phyloP scores from a whole-genome alignment of 441 rosid species.

The Syzygium syzygioides region DNA sequence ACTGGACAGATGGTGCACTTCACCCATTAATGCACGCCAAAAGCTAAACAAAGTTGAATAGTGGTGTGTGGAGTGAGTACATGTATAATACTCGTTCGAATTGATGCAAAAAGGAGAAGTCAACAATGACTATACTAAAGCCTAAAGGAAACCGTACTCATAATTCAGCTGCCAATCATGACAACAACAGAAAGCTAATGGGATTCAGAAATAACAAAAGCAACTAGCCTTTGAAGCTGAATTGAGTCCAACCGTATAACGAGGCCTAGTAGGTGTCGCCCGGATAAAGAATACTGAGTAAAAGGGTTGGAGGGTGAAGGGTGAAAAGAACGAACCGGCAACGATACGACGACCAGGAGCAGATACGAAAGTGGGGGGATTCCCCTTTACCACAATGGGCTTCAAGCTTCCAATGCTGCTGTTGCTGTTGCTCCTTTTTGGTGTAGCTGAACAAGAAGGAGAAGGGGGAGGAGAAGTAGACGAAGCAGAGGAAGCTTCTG shows the following conservation, averaged over 20 bases:
- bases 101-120: not conserved
- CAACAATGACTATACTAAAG: not conserved
- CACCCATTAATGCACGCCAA: not conserved
- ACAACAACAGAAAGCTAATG: not conserved
- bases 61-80: not conserved
- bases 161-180: not conserved
- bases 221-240: not conserved
- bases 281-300: not conserved
- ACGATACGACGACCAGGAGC: conserved; percentile 90
- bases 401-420: conserved; percentile 23
- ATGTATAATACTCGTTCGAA: not conserved
- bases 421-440: not conserved
- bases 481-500: conserved; percentile 35
- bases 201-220: not conserved
- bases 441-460: not conserved
- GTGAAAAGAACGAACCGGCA: conserved; percentile 47
- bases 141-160: not conserved
- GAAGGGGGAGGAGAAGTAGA: conserved; percentile 21
- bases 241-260: not conserved
- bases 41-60: not conserved
- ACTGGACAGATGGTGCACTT: not conserved
- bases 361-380: conserved; percentile 83
- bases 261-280: not conserved
- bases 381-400: conserved; percentile 70
- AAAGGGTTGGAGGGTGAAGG: not conserved